Base-by-base conservation (phyloP, 495 filamentous ascomycete species). In the Aspergillus bridgeri region DNA sequence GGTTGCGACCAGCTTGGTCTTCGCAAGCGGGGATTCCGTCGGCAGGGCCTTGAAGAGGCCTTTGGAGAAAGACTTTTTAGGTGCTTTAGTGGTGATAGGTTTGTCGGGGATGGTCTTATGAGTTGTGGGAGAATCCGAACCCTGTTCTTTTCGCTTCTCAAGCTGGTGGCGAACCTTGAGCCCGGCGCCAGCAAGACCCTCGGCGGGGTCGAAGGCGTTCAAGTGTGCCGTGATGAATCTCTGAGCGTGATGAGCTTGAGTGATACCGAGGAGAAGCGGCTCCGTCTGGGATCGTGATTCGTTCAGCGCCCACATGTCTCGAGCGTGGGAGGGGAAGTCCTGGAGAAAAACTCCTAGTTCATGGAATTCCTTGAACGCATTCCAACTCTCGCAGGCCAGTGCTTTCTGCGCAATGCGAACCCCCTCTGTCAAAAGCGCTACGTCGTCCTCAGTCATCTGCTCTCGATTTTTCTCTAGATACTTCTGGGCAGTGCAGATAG, bases 291-390 rank as follows among this genome's bases (percentile, higher is more conserved):
- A 25, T 8, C 51, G 54, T 1, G 59, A 55, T 1, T 69, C 62
- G 27, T 85, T 81, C 4, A 96, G 77, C 2, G 87, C 81, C 87
- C 89, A 95, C 17, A 76, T 73, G 24, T 70, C 62, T 6, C 82
- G 79, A 42, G 70, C 75, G 53, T 77, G 74, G 42, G 67, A 67
- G 54, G 72, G 88, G 76, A 81, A 92, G 50, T 71, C 56, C 6
- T 83, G 64, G 11, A 94, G 65, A 53, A 86, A 89, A 22, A 94
- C 68, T 0, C 92, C 92, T 51, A 96, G 78, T 63, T 96, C 89
- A 56, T 89, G 89, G 33, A 85, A 83, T 15, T 75, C 66, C 48
- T 86, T 85, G 56, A 90, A 87, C 0, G 81, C 72, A 8, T 77
- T 73, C 79, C 90, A 96, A 24, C 85, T 80, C 2, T 63, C 48